phyloP scores from a whole-genome alignment of 305 asterid species.

The Ilex paraguariensis region DNA sequence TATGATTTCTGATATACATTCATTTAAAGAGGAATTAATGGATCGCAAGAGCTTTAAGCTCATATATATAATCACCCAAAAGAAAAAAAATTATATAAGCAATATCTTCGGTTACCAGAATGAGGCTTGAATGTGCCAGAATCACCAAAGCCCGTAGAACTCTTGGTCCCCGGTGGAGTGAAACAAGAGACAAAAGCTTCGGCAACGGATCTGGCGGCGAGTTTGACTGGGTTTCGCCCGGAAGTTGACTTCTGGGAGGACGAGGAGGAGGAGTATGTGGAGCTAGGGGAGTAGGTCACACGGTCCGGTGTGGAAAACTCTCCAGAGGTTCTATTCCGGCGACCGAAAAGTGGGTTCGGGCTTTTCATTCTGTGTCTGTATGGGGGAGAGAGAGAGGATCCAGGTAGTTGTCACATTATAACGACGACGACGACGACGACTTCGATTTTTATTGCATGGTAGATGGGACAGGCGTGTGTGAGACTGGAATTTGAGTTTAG shows the following conservation, averaged over 20 bases:
- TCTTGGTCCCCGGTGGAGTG: conserved; percentile 51
- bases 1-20: no score
- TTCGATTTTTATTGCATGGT: conserved; percentile 17
- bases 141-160: conserved; percentile 28
- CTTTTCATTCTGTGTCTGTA: conserved; percentile 33
- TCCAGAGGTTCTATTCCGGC: conserved; percentile 30
- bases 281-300: conserved; percentile 24
- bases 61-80: no score
- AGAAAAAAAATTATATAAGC: no score
- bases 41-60: no score
- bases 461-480: no score
- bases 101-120: conserved; percentile 33
- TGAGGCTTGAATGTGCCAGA: conserved; percentile 20
- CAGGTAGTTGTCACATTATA: conserved; percentile 14
- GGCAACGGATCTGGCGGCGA: conserved; percentile 51
- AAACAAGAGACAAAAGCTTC: conserved; percentile 60
- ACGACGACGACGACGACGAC: conserved; percentile 27
- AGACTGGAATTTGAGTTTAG: no score
- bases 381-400: conserved; percentile 19
- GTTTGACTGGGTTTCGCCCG: conserved; percentile 28
- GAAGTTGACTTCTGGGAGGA: conserved; percentile 29
- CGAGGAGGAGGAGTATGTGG: conserved; percentile 38
- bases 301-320: conserved; percentile 27
- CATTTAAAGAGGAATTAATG: no score
- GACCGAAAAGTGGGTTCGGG: conserved; percentile 16